Evolutionary conservation across 1,284 basidiomycete genomes (phyloP), one percentile per base, ranked within the genome.

Genomic region (Ceratobasidium sp.): DNA sequence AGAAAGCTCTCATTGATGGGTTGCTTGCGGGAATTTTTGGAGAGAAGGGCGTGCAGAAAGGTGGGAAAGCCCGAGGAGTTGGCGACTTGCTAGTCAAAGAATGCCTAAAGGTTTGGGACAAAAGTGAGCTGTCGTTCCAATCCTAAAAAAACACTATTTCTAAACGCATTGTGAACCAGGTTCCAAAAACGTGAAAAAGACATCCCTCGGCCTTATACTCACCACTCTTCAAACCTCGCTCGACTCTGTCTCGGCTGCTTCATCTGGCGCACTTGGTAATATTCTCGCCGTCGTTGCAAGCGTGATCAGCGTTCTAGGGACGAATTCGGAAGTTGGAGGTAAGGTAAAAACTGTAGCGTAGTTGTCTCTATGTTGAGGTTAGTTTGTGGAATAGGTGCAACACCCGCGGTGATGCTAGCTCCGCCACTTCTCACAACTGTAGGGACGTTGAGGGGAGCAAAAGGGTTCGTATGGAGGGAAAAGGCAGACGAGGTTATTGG

Each of bases 391-490:
- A 51, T 6, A 64, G 68, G 43, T 32, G 15, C 59, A 56, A 78
- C 64, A 8, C 62, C 66, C 11, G 69, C 65, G 84, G 13, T 85
- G 83, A 65, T 84, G 85, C 77, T 74, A 4, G 71, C 71, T 3
- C 59, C 71, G 9, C 51, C 71, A 44, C 83, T 96, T n/a, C 88
- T 99, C 66, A 85, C 88, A 78, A 89, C 90, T 76, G 86, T 98
- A 37, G 95, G 91, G 1, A 90, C 92, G 56, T 84, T 98, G 77
- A 87, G 97, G 56, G 86, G 89, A 46, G 88, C 93, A 81, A 94
- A 92, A 83, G 90, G 88, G 4, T 99, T 99, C 81, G 96, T 98
- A 83, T 89, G 93, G 83, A 97, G 96, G 83, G 95, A 97, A 82
- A 90, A 90, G 64, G 96, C 92, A 32, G 98, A 99, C 83, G 86